Base-by-base conservation (phyloP, 257 asterid species). In the Salvia miltiorrhiza region DNA sequence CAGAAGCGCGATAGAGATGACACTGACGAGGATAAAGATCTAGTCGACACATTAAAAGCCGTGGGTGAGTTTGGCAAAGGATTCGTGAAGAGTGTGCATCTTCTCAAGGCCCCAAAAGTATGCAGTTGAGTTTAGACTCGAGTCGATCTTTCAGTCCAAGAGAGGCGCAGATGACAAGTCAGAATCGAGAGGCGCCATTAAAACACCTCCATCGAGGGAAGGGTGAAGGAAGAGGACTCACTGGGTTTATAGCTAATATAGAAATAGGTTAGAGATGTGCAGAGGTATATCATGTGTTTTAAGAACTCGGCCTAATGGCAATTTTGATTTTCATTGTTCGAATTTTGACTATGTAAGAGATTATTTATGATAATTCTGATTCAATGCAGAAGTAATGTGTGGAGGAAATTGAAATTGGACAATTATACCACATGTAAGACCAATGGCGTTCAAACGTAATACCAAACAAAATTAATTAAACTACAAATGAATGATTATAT, bases 51-150 rank as follows among this genome's bases (percentile, higher is more conserved):
- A 3, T 79, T 93, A 40, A 85, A 79, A 78, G 79, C 85, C 50
- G 90, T 94, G 63, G 97, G 97, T 24, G 78, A 83, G 76, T 85
- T 78, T 0, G 99, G 99, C 56, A 91, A 91, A 85, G 99, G 99
- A 62, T 79, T 89, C 13, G 95, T 89, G 23, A 86, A 80, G 77
- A 87, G 96, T 54, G 75, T 94, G 44, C 78, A 86, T 87, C 73
- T 86, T 47, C 84, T 90, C 77, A 88, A 86, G 86, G 85, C 94
- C 40, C 91, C 85, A 28, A 87, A 78, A 78, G 54, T 77, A 78
- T 67, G 77, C 79, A 39, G 59, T 43, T 82, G 65, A 73, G 12
- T 13, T 9, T 10, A 2, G n/a, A 40, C 45, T 40, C n/a, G 1
- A n/a, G 48, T 35, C 40, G 40, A 35, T 35, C 40, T 5, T 30